Evolutionary conservation across 441 rosid species (phyloP), one percentile per base, ranked within the genome.

Genomic region (Aleurites moluccanus): DNA sequence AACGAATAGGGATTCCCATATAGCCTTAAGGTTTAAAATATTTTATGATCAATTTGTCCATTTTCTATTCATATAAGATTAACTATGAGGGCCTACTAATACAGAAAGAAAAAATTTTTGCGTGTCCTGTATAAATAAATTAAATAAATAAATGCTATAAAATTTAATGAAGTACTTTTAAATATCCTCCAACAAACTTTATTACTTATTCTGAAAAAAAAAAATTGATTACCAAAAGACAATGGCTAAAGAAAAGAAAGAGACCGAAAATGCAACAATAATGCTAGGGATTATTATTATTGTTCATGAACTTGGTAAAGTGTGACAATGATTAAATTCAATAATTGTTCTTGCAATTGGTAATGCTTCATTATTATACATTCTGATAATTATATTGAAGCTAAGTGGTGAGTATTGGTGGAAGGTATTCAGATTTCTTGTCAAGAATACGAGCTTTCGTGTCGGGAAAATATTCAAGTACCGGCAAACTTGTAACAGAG

Each of bases 401-500:
- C 64, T 88, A 93, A 70, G 98, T 93, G 62, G 99, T 95, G 23
- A 93, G 95, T 82, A 91, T 88, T 53, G 99, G 92, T 27, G 98
- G 98, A 75, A 91, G 81, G 78, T 84, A 90, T 68, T 95, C 98
- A 10, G 98, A 86, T 81, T 86, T 93, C 61, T 81, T 33, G 21
- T 98, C 99, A 23, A 93, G 90, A 60, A 91, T 64, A 6, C 79
- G 88, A 61, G 99, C 99, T 72, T 91, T 90, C n/a, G 98, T 90
- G 83, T 95, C 98, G 0, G 99, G 99, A 84, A 93, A 95, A 84
- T 66, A 73, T 72, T 83, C 84, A 0, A 56, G 10, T 60, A 92
- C 97, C 0, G 96, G 91, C 55, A 91, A 67, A 61, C 84, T 90
- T 3, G 89, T 81, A 76, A 93, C 73, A 53, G 42, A 59, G 10